Evolutionary conservation across 768 basidiomycete species (phyloP).

Genomic region (Gymnopilus dilepis): DNA sequence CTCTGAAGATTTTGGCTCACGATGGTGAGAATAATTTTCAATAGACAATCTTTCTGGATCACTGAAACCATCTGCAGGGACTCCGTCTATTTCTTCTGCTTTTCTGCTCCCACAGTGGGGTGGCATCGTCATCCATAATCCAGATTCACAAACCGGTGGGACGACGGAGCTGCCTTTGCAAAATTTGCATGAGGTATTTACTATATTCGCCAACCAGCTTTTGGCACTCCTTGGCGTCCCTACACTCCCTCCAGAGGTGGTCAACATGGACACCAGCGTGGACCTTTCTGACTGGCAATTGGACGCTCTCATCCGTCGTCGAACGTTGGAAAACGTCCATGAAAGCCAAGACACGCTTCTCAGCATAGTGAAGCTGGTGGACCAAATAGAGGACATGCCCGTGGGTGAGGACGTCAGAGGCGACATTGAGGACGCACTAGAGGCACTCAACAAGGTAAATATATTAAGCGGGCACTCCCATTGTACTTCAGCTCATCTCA

Average conservation of each 20-base stretch:
- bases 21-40: slow-evolving; percentile 44
- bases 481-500: not conserved
- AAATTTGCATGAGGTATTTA: slow-evolving; percentile 59
- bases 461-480: not conserved
- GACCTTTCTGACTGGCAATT: slow-evolving; percentile 78
- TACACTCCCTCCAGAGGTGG: slow-evolving; percentile 54
- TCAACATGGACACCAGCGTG: slow-evolving; percentile 26
- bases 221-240: slow-evolving; percentile 84
- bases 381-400: slow-evolving; percentile 91
- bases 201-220: slow-evolving; percentile 73
- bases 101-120: slow-evolving; percentile 97
- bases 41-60: slow-evolving; percentile 7
- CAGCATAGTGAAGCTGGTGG: slow-evolving; percentile 85
- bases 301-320: slow-evolving; percentile 73
- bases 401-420: slow-evolving; percentile 77
- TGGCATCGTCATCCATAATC: slow-evolving; percentile 81
- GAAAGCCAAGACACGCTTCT: slow-evolving; percentile 74
- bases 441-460: slow-evolving; percentile 74
- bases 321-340: slow-evolving; percentile 70
- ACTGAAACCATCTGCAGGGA: slow-evolving; percentile 42
- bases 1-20: slow-evolving; percentile 67
- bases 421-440: slow-evolving; percentile 73
- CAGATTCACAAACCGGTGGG: slow-evolving; percentile 37
- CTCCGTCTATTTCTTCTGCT: slow-evolving; percentile 55
- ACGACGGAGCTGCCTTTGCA: slow-evolving; percentile 43